Conservation (phyloP, 495 filamentous ascomycete genomes). For the Neurospora pannonica region DNA sequence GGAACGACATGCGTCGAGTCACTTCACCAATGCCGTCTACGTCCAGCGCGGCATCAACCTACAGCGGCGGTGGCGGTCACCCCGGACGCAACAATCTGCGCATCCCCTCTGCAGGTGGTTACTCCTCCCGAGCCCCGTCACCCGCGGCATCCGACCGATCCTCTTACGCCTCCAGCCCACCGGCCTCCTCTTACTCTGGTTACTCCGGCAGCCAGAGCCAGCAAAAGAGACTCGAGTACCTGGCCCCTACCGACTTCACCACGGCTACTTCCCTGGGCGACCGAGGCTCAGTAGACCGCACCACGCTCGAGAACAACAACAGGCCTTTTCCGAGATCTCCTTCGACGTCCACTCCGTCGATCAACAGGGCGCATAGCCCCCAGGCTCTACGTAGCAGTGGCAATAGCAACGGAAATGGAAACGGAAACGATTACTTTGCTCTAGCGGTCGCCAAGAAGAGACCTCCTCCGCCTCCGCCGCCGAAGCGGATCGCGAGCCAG, state of each 20-base stretch:
- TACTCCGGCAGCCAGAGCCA: constrained; percentile 17
- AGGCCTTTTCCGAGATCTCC: neutral
- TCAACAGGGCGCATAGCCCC: constrained; percentile 10
- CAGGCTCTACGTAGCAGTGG: neutral
- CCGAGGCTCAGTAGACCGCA: constrained; percentile 12
- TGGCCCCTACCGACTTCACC: constrained; percentile 38
- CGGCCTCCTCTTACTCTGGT: constrained; percentile 4
- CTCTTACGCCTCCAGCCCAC: neutral
- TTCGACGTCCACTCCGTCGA: neutral
- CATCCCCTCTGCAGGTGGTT: constrained; percentile 19
- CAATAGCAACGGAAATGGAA: constrained; percentile 14
- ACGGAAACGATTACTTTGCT: constrained; percentile 3
- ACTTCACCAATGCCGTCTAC: neutral
- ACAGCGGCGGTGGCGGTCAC: neutral
- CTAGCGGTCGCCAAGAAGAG: constrained; percentile 28
- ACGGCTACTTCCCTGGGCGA: constrained; percentile 33
- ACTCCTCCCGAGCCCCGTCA: neutral
- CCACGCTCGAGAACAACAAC: neutral
- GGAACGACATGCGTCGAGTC: neutral
- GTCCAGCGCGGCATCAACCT: neutral
- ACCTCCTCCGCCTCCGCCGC: constrained; percentile 60
- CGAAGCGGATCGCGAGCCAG: constrained; percentile 39
- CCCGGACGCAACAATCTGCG: constrained; percentile 17
- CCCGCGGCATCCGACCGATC: neutral
- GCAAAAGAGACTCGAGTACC: constrained; percentile 18